These are phyloP conservation scores for Neurospora sp. DNA, from an alignment of 2,329 filamentous ascomycete species.

Conservation along the genomic window DNA sequence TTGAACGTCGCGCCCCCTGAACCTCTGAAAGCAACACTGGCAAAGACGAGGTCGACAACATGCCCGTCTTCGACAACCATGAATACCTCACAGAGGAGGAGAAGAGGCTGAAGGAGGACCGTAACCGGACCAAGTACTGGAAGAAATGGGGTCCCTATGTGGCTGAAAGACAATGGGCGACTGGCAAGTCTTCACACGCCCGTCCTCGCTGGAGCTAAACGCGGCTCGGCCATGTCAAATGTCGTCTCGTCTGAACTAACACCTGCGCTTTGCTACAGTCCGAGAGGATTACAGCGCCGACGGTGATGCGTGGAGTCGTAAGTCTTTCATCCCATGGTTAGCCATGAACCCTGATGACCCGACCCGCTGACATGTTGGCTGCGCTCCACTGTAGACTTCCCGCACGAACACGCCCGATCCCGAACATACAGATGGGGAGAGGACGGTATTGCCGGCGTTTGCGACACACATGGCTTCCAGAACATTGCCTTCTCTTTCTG, in stretches of 20 bases:
- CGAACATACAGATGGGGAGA: slow-evolving; percentile 92
- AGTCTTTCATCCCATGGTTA: slow-evolving; percentile 28
- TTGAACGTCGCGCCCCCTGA: neutral
- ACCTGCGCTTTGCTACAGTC: slow-evolving; percentile 38
- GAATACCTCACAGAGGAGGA: slow-evolving; percentile 87
- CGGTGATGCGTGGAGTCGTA: slow-evolving; percentile 93
- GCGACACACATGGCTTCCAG: slow-evolving; percentile 78
- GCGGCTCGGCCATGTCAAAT: neutral
- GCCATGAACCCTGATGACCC: neutral
- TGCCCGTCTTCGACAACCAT: slow-evolving; percentile 86
- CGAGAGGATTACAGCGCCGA: slow-evolving; percentile 85
- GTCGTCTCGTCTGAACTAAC: slow-evolving; percentile 9
- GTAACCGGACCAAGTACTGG: slow-evolving; percentile 81
- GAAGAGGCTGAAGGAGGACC: slow-evolving; percentile 78
- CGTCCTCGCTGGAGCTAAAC: neutral
- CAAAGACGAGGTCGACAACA: slow-evolving; percentile 28
- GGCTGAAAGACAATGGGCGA: slow-evolving; percentile 91
- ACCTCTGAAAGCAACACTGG: neutral
- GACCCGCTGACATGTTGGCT: slow-evolving; percentile 8
- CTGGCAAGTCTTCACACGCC: slow-evolving; percentile 45
- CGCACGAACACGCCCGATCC: slow-evolving; percentile 82
- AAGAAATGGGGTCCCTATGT: slow-evolving; percentile 97
- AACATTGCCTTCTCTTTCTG: slow-evolving; percentile 95
- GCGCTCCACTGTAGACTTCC: slow-evolving; percentile 57
- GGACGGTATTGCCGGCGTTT: slow-evolving; percentile 92